A percentile compares a stretch with the other conserved stretches of the same genome.
Evolutionary conservation across 306 rosid genomes (phyloP).

Genomic region (Acmispon strigosus): DNA sequence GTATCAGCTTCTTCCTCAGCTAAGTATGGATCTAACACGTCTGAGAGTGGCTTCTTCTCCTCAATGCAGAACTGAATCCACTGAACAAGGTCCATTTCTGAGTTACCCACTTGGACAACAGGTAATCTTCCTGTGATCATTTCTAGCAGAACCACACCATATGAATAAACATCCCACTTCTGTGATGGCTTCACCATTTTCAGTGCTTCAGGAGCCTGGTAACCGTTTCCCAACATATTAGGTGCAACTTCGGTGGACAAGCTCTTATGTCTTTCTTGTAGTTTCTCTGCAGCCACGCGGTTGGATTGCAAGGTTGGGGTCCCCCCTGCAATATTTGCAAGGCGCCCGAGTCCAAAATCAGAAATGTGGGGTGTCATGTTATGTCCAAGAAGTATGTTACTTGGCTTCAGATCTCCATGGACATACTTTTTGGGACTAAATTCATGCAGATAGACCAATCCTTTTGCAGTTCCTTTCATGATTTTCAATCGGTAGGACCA

Average conservation of each 20-base stretch:
- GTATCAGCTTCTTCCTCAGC: conserved; percentile 63
- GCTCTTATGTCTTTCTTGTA: conserved; percentile 57
- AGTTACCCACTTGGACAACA: conserved; percentile 57
- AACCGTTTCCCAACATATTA: conserved; percentile 44
- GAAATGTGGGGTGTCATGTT: conserved; percentile 77
- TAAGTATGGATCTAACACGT: conserved; percentile 69
- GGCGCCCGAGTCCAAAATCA: conserved; percentile 95
- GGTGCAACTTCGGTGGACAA: conserved; percentile 44
- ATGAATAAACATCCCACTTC: conserved; percentile 95
- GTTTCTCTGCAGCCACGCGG: conserved; percentile 49
- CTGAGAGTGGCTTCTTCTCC: conserved; percentile 83
- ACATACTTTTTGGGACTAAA: conserved; percentile 94
- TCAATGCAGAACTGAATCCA: conserved; percentile 95
- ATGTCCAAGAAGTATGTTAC: conserved; percentile 72
- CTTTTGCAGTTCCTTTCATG: conserved; percentile 83
- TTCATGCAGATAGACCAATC: conserved; percentile 83
- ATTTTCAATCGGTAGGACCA: conserved; percentile 70
- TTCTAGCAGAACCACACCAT: conserved; percentile 82
- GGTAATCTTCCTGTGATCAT: conserved; percentile 84
- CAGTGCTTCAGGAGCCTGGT: conserved; percentile 86
- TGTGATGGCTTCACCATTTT: conserved; percentile 93
- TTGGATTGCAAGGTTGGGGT: conserved; percentile 74
- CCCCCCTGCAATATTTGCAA: conserved; percentile 86
- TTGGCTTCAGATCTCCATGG: conserved; percentile 88
- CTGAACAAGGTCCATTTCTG: conserved; percentile 88